Percentiles rank a stretch among this genome's conserved stretches.
Evolutionary conservation across 495 filamentous ascomycete genomes (phyloP).

Genomic region (Podospora conica): DNA sequence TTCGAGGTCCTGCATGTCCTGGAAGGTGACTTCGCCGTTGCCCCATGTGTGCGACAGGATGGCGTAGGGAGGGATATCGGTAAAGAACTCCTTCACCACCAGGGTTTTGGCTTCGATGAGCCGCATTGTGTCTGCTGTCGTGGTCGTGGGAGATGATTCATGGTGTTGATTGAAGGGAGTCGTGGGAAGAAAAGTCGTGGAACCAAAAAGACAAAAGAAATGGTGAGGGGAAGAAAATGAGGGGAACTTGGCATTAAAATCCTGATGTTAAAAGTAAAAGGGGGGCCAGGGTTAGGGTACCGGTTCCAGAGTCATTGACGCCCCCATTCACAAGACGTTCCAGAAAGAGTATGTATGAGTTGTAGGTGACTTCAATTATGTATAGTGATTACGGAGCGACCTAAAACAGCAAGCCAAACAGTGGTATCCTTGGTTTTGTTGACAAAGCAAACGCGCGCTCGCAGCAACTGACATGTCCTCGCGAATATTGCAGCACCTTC

Average conservation of each 20-base stretch:
- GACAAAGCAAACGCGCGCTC: background rate
- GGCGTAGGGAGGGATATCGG: constrained; percentile 17
- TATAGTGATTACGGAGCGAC: constrained; percentile 3
- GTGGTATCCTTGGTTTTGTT: constrained; percentile 11
- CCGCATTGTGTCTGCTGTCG: background rate
- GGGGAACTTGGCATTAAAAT: background rate
- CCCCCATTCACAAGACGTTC: background rate
- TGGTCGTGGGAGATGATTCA: background rate
- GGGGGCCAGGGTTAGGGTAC: background rate
- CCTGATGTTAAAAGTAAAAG: too few species aligned
- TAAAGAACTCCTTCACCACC: background rate
- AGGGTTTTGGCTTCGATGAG: background rate
- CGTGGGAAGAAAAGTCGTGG: background rate
- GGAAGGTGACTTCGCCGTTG: constrained; percentile 25
- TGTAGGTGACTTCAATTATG: constrained; percentile 4
- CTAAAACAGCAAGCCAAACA: constrained; percentile 2
- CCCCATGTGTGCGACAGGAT: constrained; percentile 36
- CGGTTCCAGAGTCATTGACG: background rate
- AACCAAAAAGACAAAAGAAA: background rate
- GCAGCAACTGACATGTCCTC: background rate
- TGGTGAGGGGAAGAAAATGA: background rate
- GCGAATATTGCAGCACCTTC: background rate
- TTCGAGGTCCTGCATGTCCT: constrained; percentile 4
- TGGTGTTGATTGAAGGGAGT: background rate
- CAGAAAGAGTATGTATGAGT: too few species aligned